Evolutionary conservation across 176 grass and related monocot genomes (phyloP), one percentile per base, ranked within the genome.

Genomic region (Poa annua): DNA sequence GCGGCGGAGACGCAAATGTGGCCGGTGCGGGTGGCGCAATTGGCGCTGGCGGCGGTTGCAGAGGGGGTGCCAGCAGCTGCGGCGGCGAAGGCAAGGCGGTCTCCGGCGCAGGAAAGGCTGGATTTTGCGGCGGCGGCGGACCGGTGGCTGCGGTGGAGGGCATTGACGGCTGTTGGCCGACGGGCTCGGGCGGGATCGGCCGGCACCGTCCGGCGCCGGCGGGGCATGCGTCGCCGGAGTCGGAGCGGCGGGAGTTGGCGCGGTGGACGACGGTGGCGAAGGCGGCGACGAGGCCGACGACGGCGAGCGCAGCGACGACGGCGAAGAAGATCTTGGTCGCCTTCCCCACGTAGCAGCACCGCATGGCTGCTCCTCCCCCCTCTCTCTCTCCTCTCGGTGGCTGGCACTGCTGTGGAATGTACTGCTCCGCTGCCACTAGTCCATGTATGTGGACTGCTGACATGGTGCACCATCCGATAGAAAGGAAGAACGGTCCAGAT

Each of bases 261-360:
- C 82, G 86, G 73, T 71, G 89, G 86, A 85, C 26, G 73, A 91
- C 82, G 55, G 72, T 56, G 56, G 36, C 79, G 84, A 92, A 92
- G 56, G 89, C 89, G 76, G 94, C 79, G 74, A 89, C 69, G 70
- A 97, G 42, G 39, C 86, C 77, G 5, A 83, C 74, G 57, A 90
- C 67, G 55, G 91, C 81, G 83, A 97, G 88, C 59, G 80, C 49
- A 21, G 74, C 84, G 9, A 94, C 66, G 71, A 92, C 73, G 67
- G 60, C 69, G 53, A 97, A 48, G 94, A 97, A 97, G 88, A 97
- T 91, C 86, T 92, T 97, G 79, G 94, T 97, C 36, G 94, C 94
- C 86, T 92, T 97, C 36, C 94, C 94, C 9, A 97, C 92, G 81
- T 92, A 97, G 88, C 92, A 97, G 79, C 84, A 76, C 66, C 48